Percentiles rank a stretch among this genome's conserved stretches.
Evolutionary conservation across 75 land plant genomes (phyloP).

Genomic region (Pinus taeda): DNA sequence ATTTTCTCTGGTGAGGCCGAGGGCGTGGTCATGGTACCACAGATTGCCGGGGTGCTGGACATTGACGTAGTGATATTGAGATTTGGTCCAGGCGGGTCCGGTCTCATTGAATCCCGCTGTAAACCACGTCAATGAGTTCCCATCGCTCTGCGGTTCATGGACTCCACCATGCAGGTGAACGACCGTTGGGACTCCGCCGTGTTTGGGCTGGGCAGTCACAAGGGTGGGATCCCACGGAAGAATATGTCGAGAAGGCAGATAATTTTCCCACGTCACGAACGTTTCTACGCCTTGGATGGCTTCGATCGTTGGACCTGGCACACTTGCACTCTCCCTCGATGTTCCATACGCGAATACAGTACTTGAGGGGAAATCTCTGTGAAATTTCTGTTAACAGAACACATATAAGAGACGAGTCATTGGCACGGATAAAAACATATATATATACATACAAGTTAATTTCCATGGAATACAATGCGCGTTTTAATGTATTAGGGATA

Average conservation of each 20-base stretch:
- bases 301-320: constrained; percentile 34
- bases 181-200: constrained; percentile 28
- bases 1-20: constrained; percentile 26
- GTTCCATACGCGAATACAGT: constrained; percentile 31
- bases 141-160: constrained; percentile 29
- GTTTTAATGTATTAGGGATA: neutral
- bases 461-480: neutral
- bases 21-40: constrained; percentile 41
- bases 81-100: constrained; percentile 23
- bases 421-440: neutral
- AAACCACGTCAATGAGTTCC: constrained; percentile 27
- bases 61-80: constrained; percentile 17
- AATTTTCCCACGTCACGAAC: constrained; percentile 25
- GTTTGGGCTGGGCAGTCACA: constrained; percentile 8
- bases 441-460: neutral
- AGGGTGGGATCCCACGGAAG: constrained; percentile 17
- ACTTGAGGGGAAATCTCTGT: constrained; percentile 31
- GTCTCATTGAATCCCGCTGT: constrained; percentile 19
- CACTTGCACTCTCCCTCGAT: constrained; percentile 7
- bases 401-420: neutral
- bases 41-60: constrained; percentile 19
- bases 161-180: constrained; percentile 33
- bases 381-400: constrained; percentile 11
- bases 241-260: constrained; percentile 18
- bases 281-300: constrained; percentile 16